Conservation (phyloP, 2,329 filamentous ascomycete species). For the Tolypocladium tropicale region DNA sequence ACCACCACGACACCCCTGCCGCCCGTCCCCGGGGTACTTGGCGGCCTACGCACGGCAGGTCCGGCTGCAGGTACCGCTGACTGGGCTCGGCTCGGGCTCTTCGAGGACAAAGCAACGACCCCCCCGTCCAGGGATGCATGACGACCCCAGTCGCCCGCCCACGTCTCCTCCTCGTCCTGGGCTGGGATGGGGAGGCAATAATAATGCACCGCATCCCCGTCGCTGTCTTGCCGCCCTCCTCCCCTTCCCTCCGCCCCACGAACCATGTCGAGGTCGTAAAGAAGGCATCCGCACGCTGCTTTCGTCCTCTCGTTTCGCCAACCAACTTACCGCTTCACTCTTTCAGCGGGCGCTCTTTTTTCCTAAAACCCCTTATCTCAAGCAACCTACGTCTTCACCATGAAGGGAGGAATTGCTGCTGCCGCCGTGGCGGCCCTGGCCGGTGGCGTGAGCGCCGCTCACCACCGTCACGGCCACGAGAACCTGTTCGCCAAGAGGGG, state of each 20-base stretch:
- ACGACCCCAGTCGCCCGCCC: constrained; percentile 8
- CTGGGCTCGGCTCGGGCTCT: not conserved
- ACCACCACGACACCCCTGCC: constrained; percentile 5
- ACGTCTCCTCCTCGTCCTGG: not conserved
- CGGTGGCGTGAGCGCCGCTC: constrained; percentile 42
- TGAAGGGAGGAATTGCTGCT: constrained; percentile 64
- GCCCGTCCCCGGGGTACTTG: constrained; percentile 5
- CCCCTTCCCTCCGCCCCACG: constrained; percentile 23
- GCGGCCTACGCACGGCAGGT: not conserved
- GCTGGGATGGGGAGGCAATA: not conserved
- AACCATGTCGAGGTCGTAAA: constrained; percentile 41
- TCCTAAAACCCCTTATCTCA: constrained; percentile 1
- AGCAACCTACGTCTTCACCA: constrained; percentile 30
- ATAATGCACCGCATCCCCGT: constrained; percentile 32
- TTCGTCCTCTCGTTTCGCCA: constrained; percentile 38
- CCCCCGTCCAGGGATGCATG: not conserved
- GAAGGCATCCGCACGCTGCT: constrained; percentile 33
- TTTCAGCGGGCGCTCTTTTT: constrained; percentile 75
- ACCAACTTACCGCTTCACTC: constrained; percentile 66
- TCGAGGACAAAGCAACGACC: not conserved
- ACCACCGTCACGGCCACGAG: constrained; percentile 56
- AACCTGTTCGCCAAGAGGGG: constrained; percentile 45
- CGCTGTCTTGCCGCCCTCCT: constrained; percentile 21
- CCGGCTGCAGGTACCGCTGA: not conserved
- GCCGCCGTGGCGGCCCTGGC: constrained; percentile 53